Evolutionary conservation across 108 stramenopile genomes (phyloP), one percentile per base, ranked within the genome.

Genomic region (Licmophora abbreviata): DNA sequence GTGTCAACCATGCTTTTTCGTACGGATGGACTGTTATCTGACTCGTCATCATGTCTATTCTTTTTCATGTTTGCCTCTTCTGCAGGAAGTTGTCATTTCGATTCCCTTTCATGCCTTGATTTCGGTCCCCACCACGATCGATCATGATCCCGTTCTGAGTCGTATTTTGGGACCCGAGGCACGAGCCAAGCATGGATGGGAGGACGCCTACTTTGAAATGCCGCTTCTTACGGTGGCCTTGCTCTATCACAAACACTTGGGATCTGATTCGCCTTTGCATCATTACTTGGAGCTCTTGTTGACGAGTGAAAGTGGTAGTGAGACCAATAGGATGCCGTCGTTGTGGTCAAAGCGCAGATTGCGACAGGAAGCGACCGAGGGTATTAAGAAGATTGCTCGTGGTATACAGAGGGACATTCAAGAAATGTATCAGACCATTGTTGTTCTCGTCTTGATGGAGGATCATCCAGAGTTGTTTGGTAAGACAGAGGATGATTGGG

Each of bases 61-160:
- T n/a, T n/a, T n/a, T n/a, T n/a, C n/a, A n/a, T n/a, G n/a, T n/a
- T n/a, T n/a, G n/a, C n/a, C n/a, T n/a, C n/a, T n/a, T n/a, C n/a
- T n/a, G n/a, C n/a, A n/a, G 14, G 81, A 85, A 42, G 47, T 79
- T 20, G 62, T 90, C 32, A 67, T 90, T 20, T 72, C 66, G 22
- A 83, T 90, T 52, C 88, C 88, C 4, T 48, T 78, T 22, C 44
- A 66, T 27, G 71, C 79, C 1, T 46, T 90, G 42, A 69, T 85
- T 50, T 79, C 82, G 14, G 58, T 90, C 14, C 50, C 68, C 29
- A 81, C 81, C 0, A 70, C 74, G 1, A 86, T 90, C 46, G 88
- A 90, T 59, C 60, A 71, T 23, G 88, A 90, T 66, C 78, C 81
- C 17, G 66, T 79, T 12, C 54, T 90, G 1, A 58, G 59, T 2